phyloP scores from a whole-genome alignment of 176 grass and related monocot genomes.

The Oryza nivara region DNA sequence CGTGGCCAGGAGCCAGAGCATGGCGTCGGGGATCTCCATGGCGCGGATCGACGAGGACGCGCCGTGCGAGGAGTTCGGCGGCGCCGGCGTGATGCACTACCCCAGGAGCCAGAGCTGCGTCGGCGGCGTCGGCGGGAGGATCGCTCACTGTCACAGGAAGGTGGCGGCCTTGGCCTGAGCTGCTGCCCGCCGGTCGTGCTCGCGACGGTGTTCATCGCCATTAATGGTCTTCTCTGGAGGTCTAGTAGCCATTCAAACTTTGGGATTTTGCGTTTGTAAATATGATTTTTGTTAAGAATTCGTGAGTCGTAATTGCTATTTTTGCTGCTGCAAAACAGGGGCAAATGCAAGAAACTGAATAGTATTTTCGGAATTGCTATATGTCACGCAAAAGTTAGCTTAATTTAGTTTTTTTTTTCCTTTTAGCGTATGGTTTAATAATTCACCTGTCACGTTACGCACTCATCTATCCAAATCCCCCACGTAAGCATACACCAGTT shows the following conservation, averaged over 20 bases:
- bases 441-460: not conserved
- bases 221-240: not conserved
- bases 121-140: conserved; percentile 23
- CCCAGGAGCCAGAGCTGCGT: conserved; percentile 51
- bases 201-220: not conserved
- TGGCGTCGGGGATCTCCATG: conserved; percentile 44
- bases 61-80: conserved; percentile 55
- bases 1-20: conserved; percentile 53
- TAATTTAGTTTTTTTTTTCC: too few relatives aligned
- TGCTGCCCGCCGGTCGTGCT: not conserved
- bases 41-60: conserved; percentile 57
- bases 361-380: not conserved
- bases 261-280: conserved; percentile 1
- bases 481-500: too few relatives aligned
- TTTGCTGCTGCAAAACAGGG: not conserved
- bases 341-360: not conserved
- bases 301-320: not conserved
- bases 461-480: not conserved
- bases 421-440: too few relatives aligned
- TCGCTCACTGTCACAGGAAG: conserved; percentile 24
- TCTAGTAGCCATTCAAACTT: not conserved
- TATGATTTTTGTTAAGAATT: conserved; percentile 3
- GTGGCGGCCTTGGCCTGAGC: conserved; percentile 27
- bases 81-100: not conserved
- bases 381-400: not conserved